phyloP scores from a whole-genome alignment of 2,329 filamentous ascomycete species.

The Fonsecaea pugnacius region DNA sequence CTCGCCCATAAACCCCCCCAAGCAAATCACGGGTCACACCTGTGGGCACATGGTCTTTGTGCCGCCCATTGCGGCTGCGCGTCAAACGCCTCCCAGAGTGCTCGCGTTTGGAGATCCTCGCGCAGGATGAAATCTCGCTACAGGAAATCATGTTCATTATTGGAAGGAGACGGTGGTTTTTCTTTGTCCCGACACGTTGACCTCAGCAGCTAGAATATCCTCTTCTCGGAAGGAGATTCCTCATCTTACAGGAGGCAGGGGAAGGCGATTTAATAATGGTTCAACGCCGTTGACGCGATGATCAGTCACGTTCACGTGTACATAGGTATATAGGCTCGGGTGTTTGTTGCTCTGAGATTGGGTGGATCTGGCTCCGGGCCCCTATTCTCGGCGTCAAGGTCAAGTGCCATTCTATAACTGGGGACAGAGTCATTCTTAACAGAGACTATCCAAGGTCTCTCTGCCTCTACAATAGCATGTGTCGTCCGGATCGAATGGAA shows the following conservation, averaged over 20 bases:
- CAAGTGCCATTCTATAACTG: not conserved
- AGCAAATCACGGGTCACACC: conserved; percentile 17
- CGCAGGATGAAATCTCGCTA: conserved; percentile 21
- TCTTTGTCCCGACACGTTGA: not conserved
- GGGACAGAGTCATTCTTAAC: not conserved
- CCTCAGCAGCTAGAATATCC: not conserved
- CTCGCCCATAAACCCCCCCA: not conserved
- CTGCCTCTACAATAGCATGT: no score
- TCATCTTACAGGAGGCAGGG: not conserved
- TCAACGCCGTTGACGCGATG: not conserved
- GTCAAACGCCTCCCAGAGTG: conserved; percentile 3
- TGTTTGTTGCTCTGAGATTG: not conserved
- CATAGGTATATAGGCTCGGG: not conserved
- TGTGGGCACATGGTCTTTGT: conserved; percentile 4
- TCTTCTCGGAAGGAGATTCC: not conserved
- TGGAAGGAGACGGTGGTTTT: not conserved
- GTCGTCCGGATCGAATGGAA: not conserved
- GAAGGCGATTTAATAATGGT: not conserved
- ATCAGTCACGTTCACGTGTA: not conserved
- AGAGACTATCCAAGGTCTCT: not conserved
- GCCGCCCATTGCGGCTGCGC: conserved; percentile 9
- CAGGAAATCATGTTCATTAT: conserved; percentile 6
- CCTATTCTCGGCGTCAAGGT: conserved; percentile 2
- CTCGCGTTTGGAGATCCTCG: conserved; percentile 18
- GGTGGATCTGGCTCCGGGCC: conserved; percentile 1